Evolutionary conservation across 2,329 filamentous ascomycete species (phyloP), one percentile per base, ranked within the genome.

Genomic region (Beauveria caledonica): DNA sequence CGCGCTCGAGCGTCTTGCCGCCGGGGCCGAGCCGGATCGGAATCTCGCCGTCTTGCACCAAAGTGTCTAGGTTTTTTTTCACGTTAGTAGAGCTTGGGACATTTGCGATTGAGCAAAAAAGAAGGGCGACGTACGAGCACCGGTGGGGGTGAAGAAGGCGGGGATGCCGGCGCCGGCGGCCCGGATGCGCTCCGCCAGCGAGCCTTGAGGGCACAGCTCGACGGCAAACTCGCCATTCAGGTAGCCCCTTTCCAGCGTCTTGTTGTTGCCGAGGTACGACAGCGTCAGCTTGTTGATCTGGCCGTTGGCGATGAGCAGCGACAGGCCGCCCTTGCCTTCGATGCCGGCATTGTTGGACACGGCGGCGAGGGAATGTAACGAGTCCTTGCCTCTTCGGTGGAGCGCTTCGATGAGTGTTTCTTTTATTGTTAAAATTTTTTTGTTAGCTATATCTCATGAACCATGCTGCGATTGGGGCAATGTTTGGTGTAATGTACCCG

Each of bases 281-380:
- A 90, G 78, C 62, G 92, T 85, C 70, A 92, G 83, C 61, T 87
- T 85, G 63, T 83, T 79, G 44, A 93, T 78, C 67, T 91, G 88
- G 13, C 88, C 87, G 0, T 85, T 83, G 59, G 85, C 80, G 0
- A 88, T 83, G 33, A 92, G 79, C 9, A 84, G 81, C 1, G 88
- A 85, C 17, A 93, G 76, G 1, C 89, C 89, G 5, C 86, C 83
- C 56, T 80, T 83, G 29, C 85, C 84, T 44, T 87, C 84, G 33
- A 85, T 79, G 27, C 89, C 89, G 8, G 89, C 89, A 69, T 93
- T 93, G 70, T 93, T 93, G 55, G 88, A 92, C 2, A 92, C 86
- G 21, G 88, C 88, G 1, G 88, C 91, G 33, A 93, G 78, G 1
- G 84, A 80, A 54, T 88, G 80, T 23, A 93, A 78, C 10, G 80